Evolutionary conservation across 352 stramenopile species (phyloP).

Genomic region (Phytopythium boreale): DNA sequence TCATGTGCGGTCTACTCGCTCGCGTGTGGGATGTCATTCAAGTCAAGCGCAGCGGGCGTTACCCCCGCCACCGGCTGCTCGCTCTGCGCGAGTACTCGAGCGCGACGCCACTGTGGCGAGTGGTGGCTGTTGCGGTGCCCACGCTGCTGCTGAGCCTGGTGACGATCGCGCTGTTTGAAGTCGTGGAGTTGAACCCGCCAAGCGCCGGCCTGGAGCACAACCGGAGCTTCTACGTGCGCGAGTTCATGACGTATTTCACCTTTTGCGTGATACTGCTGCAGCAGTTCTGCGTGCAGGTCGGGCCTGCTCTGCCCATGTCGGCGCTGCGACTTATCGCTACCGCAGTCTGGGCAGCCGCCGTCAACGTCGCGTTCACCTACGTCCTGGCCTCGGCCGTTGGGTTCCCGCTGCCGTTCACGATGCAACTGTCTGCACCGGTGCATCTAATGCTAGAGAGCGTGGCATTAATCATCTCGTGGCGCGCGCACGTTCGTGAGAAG

Average conservation of each 20-base stretch:
- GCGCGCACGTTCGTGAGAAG: background rate
- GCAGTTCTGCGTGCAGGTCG: conserved; percentile 18
- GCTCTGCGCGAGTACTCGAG: background rate
- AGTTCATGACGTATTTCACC: conserved; percentile 14
- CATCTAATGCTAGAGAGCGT: background rate
- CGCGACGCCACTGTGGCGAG: background rate
- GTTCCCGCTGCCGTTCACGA: conserved; percentile 28
- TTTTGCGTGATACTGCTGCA: conserved; percentile 17
- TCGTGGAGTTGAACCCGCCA: conserved; percentile 19
- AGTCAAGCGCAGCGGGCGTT: background rate
- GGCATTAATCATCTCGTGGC: background rate
- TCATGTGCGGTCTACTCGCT: too few species aligned
- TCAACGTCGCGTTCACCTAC: conserved; percentile 8
- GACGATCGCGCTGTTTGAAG: conserved; percentile 11
- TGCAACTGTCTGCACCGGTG: background rate
- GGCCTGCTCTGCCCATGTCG: conserved; percentile 10
- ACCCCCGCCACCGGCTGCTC: background rate
- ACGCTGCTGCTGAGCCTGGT: conserved; percentile 18
- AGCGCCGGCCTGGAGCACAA: conserved; percentile 11
- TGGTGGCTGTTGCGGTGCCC: conserved; percentile 1
- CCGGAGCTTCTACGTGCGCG: conserved; percentile 17
- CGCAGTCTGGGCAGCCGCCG: background rate
- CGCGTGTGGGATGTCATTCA: conserved; percentile 30
- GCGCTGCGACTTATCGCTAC: conserved; percentile 6
- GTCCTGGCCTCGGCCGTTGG: conserved; percentile 12